phyloP scores from a whole-genome alignment of 805 yeast species.

The Wickerhamomyces strasburgensis region DNA sequence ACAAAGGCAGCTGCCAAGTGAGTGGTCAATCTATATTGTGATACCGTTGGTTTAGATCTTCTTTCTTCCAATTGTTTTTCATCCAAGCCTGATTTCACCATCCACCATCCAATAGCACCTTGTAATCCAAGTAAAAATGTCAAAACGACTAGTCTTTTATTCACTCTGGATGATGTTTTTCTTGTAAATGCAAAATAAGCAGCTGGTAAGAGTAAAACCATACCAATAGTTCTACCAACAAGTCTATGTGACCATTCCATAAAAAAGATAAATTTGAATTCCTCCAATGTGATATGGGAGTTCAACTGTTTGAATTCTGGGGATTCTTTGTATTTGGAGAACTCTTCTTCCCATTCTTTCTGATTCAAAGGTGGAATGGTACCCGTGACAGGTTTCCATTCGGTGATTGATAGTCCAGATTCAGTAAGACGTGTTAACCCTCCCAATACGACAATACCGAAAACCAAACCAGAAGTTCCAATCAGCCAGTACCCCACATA shows the following conservation, averaged over 20 bases:
- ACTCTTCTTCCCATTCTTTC: slow-evolving; percentile 82
- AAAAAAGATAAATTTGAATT: slow-evolving; percentile 87
- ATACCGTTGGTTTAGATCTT: slow-evolving; percentile 93
- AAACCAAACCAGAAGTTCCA: slow-evolving; percentile 82
- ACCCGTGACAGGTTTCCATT: slow-evolving; percentile 98
- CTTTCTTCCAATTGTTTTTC: slow-evolving; percentile 71
- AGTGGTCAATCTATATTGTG: slow-evolving; percentile 89
- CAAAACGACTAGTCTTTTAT: slow-evolving; percentile 63
- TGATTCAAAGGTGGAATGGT: slow-evolving; percentile 81
- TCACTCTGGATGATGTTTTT: slow-evolving; percentile 62
- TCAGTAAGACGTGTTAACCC: slow-evolving; percentile 95
- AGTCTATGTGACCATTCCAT: slow-evolving; percentile 98
- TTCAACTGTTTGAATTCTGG: slow-evolving; percentile 91
- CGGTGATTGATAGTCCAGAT: slow-evolving; percentile 93
- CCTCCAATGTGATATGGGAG: slow-evolving; percentile 83
- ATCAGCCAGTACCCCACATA: slow-evolving; percentile 83
- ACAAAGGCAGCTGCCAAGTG: slow-evolving; percentile 91
- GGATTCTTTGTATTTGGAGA: slow-evolving; percentile 70
- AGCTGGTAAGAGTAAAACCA: slow-evolving; percentile 79
- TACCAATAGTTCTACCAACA: slow-evolving; percentile 88
- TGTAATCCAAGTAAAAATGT: slow-evolving; percentile 82
- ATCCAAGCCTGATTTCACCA: slow-evolving; percentile 94
- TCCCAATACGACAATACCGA: slow-evolving; percentile 94
- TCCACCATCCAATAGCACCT: slow-evolving; percentile 99
- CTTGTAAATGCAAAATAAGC: slow-evolving; percentile 67